A percentile compares a stretch with the other conserved stretches of the same genome.
phyloP scores from a whole-genome alignment of 2,329 filamentous ascomycete genomes.

The Penicillium sp. region DNA sequence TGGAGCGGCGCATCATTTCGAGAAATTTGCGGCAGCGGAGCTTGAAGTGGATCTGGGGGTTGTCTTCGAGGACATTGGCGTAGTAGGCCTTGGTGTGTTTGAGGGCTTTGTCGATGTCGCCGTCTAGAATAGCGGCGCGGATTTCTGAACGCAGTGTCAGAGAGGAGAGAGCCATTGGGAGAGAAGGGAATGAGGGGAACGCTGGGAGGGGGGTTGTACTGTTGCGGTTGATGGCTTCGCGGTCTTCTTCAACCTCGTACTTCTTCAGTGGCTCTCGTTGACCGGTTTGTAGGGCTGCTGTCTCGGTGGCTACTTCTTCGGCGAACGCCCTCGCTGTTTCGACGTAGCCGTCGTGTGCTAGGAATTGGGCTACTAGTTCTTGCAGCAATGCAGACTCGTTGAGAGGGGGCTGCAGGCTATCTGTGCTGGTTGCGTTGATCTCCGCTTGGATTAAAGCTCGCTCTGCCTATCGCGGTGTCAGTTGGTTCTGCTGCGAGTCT shows the following conservation, averaged over 20 bases:
- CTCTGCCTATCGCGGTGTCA: constrained; percentile 56
- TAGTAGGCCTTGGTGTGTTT: constrained; percentile 78
- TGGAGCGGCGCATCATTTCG: constrained; percentile 82
- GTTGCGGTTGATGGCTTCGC: constrained; percentile 84
- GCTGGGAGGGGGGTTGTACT: constrained; percentile 56
- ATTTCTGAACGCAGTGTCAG: constrained; percentile 62
- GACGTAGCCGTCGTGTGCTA: constrained; percentile 93
- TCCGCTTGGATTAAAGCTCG: constrained; percentile 60
- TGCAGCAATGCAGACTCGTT: constrained; percentile 80
- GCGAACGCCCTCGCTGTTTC: constrained; percentile 90
- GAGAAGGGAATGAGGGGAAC: background rate
- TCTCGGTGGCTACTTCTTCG: constrained; percentile 74
- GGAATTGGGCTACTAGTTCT: constrained; percentile 79
- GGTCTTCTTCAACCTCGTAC: constrained; percentile 74
- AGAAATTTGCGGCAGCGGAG: constrained; percentile 90
- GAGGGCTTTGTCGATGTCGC: constrained; percentile 89
- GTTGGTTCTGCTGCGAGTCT: background rate
- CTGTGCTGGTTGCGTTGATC: constrained; percentile 63
- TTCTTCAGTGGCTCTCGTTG: constrained; percentile 55
- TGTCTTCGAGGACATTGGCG: constrained; percentile 74
- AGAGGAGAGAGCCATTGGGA: background rate
- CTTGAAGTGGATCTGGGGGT: constrained; percentile 84
- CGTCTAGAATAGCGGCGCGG: constrained; percentile 81
- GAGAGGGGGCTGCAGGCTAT: constrained; percentile 62
- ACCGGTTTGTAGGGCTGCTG: constrained; percentile 66